Evolutionary conservation across 192 early-diverging fungal genomes (phyloP).

Genomic region (Coemansia sp.): DNA sequence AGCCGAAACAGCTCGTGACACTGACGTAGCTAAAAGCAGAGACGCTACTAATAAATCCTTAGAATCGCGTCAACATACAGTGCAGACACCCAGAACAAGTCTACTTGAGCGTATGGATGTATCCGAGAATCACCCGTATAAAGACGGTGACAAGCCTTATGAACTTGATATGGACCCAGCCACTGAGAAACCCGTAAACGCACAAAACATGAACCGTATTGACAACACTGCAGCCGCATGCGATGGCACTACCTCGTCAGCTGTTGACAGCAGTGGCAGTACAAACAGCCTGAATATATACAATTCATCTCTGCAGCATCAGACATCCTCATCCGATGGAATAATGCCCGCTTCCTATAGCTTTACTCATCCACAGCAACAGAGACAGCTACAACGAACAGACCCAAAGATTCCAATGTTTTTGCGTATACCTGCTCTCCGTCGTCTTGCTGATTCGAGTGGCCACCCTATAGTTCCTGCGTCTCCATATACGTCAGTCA

Average conservation of each 20-base stretch:
- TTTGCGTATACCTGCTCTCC: slow-evolving; percentile 5
- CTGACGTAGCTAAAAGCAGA: not conserved
- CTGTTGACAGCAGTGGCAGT: not conserved
- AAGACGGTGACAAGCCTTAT: not conserved
- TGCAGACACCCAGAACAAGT: not conserved
- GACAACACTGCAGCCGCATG: not conserved
- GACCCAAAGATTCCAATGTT: slow-evolving; percentile 3
- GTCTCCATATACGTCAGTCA: slow-evolving; percentile 39
- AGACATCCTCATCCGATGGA: not conserved
- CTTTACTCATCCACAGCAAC: not conserved
- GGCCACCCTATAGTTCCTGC: slow-evolving; percentile 41
- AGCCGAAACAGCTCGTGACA: not conserved
- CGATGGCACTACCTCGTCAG: not conserved
- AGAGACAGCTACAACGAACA: not conserved
- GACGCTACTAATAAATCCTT: not conserved
- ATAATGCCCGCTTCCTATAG: not conserved
- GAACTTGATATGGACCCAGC: not conserved
- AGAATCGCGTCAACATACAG: not conserved
- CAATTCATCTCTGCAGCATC: not conserved
- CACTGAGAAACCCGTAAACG: not conserved
- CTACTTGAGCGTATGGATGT: not conserved
- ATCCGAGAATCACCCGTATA: not conserved
- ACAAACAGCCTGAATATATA: not conserved
- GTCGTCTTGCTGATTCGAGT: slow-evolving; percentile 14
- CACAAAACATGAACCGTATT: not conserved